A percentile compares a stretch with the other conserved stretches of the same genome.
These are phyloP conservation scores for Friedmanniomyces endolithicus DNA, from an alignment of 495 filamentous ascomycete species.

Conservation along the genomic window DNA sequence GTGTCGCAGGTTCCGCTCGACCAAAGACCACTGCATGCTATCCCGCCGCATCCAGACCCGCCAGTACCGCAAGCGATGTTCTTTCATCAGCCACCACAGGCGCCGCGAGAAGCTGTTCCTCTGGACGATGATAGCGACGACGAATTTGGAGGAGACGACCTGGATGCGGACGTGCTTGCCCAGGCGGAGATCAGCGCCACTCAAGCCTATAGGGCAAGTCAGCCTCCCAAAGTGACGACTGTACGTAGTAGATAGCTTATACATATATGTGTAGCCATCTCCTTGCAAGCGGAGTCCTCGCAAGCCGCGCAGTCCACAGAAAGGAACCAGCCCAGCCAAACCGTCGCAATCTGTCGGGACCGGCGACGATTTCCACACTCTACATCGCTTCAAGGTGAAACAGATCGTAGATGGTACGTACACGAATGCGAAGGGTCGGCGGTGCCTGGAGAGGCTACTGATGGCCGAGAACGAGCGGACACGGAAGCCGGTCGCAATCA, in stretches of 20 bases:
- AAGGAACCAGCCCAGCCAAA: slow-evolving; percentile 24
- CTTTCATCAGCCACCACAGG: not conserved
- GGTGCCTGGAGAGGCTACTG: slow-evolving; percentile 63
- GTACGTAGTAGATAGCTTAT: slow-evolving; percentile 19
- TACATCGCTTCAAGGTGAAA: slow-evolving; percentile 72
- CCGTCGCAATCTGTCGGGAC: slow-evolving; percentile 28
- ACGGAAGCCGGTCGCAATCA: slow-evolving; percentile 50
- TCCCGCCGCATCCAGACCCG: slow-evolving; percentile 7
- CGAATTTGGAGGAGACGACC: slow-evolving; percentile 39
- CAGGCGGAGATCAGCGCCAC: slow-evolving; percentile 42
- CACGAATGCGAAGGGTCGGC: slow-evolving; percentile 45
- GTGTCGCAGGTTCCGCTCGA: slow-evolving; percentile 21
- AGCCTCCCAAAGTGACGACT: slow-evolving; percentile 1
- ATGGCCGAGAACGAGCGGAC: slow-evolving; percentile 61
- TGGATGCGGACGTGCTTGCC: slow-evolving; percentile 49
- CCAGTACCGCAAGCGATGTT: not conserved
- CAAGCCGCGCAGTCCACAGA: slow-evolving; percentile 4
- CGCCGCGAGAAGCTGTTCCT: not conserved
- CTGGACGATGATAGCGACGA: slow-evolving; percentile 24
- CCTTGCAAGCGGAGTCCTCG: slow-evolving; percentile 7
- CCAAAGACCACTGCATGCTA: slow-evolving; percentile 40
- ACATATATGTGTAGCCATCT: slow-evolving; percentile 10
- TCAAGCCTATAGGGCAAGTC: slow-evolving; percentile 30
- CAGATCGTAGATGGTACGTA: slow-evolving; percentile 57
- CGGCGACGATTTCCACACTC: slow-evolving; percentile 20